A percentile compares a stretch with the other conserved stretches of the same genome.
phyloP scores from a whole-genome alignment of 2,329 filamentous ascomycete genomes.

The Mycosphaerelloides madeirae region DNA sequence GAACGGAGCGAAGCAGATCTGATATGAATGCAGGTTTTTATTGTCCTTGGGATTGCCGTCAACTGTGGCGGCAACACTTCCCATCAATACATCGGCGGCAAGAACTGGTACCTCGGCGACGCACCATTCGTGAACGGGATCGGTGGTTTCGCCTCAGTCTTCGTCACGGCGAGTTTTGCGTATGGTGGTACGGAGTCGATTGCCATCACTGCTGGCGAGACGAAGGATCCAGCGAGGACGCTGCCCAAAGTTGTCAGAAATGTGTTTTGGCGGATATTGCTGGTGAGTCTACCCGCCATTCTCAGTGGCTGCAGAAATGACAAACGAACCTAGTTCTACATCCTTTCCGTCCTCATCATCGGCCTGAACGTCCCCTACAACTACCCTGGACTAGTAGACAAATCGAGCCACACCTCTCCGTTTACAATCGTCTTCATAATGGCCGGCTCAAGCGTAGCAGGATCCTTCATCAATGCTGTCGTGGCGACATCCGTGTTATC shows the following conservation, averaged over 20 bases:
- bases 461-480: conserved; percentile 58
- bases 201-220: conserved; percentile 63
- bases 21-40: conserved; percentile 42
- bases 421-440: conserved; percentile 60
- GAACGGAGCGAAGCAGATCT: too few relatives aligned
- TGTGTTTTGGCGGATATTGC: conserved; percentile 73
- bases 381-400: conserved; percentile 44
- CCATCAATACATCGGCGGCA: conserved; percentile 68
- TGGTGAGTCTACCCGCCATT: conserved; percentile 32
- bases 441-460: conserved; percentile 52
- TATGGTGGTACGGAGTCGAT: conserved; percentile 54
- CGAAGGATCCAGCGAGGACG: conserved; percentile 56
- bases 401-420: conserved; percentile 39
- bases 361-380: conserved; percentile 73
- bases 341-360: conserved; percentile 65
- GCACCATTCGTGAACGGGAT: conserved; percentile 63
- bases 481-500: conserved; percentile 56
- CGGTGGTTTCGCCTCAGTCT: conserved; percentile 61
- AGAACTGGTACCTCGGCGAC: conserved; percentile 55
- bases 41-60: conserved; percentile 58
- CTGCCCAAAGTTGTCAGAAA: conserved; percentile 61
- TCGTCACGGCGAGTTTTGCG: conserved; percentile 59
- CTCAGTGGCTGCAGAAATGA: too few relatives aligned
- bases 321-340: conserved; percentile 50
- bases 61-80: conserved; percentile 60